Conservation (phyloP, 148 eudicot species). For the Pharnaceum exiguum region DNA sequence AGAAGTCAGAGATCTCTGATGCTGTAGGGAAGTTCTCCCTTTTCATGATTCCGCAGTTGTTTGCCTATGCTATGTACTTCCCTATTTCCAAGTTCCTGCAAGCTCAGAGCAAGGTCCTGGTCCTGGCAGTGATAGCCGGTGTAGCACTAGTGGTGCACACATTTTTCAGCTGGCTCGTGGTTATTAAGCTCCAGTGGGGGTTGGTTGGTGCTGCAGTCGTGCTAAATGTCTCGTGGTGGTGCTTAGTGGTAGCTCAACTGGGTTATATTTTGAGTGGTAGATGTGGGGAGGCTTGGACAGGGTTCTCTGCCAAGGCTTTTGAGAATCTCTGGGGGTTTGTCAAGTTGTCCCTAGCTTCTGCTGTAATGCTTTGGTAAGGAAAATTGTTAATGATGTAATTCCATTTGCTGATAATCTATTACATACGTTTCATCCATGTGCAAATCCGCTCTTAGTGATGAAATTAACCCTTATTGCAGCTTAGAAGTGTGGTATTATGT, state of each 20-base stretch:
- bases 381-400: no score
- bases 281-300: constrained; percentile 48
- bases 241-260: constrained; percentile 51
- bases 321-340: constrained; percentile 50
- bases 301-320: constrained; percentile 41
- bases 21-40: constrained; percentile 18
- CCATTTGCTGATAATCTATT: no score
- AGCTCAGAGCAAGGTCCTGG: constrained; percentile 8
- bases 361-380: constrained; percentile 62
- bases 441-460: no score
- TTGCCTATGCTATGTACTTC: constrained; percentile 16
- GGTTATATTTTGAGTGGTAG: constrained; percentile 36
- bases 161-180: constrained; percentile 48
- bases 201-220: constrained; percentile 44
- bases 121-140: constrained; percentile 19
- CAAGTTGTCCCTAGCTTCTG: constrained; percentile 48
- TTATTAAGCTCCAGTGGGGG: constrained; percentile 38
- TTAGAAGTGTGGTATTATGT: constrained; percentile 59
- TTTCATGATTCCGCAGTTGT: constrained; percentile 19
- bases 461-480: constrained; percentile 28
- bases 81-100: constrained; percentile 17
- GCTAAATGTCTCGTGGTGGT: constrained; percentile 58
- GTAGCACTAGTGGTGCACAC: constrained; percentile 35
- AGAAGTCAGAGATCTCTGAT: constrained; percentile 16
- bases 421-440: no score